Evolutionary conservation across 148 eudicot genomes (phyloP).

Genomic region (Cornus controversa): DNA sequence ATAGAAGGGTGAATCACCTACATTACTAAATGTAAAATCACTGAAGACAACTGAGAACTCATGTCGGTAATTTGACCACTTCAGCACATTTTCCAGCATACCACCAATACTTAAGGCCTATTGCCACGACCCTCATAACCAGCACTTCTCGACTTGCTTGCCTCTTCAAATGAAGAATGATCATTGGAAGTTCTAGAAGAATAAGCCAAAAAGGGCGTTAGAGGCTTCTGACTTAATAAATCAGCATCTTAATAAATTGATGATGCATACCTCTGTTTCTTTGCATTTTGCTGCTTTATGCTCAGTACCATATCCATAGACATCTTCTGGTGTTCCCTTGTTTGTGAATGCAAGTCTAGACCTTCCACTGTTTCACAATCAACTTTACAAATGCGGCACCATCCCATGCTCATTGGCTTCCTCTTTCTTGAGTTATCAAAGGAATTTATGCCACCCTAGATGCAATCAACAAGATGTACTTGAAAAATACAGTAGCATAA

Average conservation of each 20-base stretch:
- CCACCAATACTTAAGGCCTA: conserved; percentile 38
- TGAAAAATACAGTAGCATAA: background rate
- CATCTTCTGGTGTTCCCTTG: conserved; percentile 82
- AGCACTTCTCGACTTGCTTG: conserved; percentile 50
- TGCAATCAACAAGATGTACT: conserved; percentile 13
- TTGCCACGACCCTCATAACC: conserved; percentile 53
- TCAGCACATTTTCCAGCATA: conserved; percentile 19
- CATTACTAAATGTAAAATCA: conserved; percentile 31
- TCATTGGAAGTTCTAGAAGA: conserved; percentile 52
- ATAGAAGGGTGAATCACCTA: conserved; percentile 56
- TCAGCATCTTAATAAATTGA: background rate
- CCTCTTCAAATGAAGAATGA: conserved; percentile 49
- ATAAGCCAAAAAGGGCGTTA: conserved; percentile 4
- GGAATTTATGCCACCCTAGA: conserved; percentile 66
- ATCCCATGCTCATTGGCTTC: conserved; percentile 57
- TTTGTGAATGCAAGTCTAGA: conserved; percentile 84
- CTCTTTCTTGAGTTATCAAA: conserved; percentile 71
- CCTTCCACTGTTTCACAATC: conserved; percentile 96
- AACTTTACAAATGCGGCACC: conserved; percentile 93
- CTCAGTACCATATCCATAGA: conserved; percentile 76
- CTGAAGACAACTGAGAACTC: conserved; percentile 28
- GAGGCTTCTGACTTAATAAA: background rate
- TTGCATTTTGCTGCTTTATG: conserved; percentile 68
- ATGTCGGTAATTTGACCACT: conserved; percentile 15
- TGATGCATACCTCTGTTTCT: conserved; percentile 68